phyloP scores from a whole-genome alignment of 305 asterid genomes.

The Andrographis paniculata region DNA sequence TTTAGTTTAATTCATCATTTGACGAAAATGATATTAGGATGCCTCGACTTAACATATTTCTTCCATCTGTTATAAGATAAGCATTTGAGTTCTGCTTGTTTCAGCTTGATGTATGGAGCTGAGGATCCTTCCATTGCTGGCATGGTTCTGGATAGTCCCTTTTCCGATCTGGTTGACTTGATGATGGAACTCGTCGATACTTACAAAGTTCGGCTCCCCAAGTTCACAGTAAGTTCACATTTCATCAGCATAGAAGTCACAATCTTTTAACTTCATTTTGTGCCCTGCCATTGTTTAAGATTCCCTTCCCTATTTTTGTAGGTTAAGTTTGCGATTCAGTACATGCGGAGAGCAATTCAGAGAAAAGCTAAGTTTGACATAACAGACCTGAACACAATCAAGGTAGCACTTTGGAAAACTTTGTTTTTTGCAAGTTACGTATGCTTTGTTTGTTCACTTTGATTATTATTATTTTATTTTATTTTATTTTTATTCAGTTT shows the following conservation, averaged over 20 bases:
- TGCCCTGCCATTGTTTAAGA: not conserved
- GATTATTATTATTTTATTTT: too few relatives aligned
- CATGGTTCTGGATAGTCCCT: slow-evolving; percentile 95
- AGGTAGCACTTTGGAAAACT: slow-evolving; percentile 32
- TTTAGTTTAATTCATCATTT: not conserved
- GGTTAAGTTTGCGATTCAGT: slow-evolving; percentile 94
- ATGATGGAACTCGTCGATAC: slow-evolving; percentile 97
- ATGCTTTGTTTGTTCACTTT: too few relatives aligned
- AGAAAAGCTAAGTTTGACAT: slow-evolving; percentile 92
- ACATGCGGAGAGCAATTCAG: slow-evolving; percentile 70
- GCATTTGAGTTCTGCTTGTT: slow-evolving; percentile 15
- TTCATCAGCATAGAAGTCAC: not conserved
- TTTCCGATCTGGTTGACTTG: slow-evolving; percentile 88
- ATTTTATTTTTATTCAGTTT: not conserved
- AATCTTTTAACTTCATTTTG: not conserved
- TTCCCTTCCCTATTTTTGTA: slow-evolving; percentile 15
- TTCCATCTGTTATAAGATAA: not conserved
- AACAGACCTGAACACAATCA: slow-evolving; percentile 61
- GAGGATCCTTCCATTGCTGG: slow-evolving; percentile 99
- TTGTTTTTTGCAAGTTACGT: too few relatives aligned
- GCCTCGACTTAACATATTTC: too few relatives aligned
- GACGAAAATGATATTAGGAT: too few relatives aligned
- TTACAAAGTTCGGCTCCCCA: slow-evolving; percentile 84
- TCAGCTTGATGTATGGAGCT: slow-evolving; percentile 91
- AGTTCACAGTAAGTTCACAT: slow-evolving; percentile 61